These are phyloP conservation scores for Mrakia blollopis DNA, from an alignment of 768 basidiomycete species.

Conservation along the genomic window DNA sequence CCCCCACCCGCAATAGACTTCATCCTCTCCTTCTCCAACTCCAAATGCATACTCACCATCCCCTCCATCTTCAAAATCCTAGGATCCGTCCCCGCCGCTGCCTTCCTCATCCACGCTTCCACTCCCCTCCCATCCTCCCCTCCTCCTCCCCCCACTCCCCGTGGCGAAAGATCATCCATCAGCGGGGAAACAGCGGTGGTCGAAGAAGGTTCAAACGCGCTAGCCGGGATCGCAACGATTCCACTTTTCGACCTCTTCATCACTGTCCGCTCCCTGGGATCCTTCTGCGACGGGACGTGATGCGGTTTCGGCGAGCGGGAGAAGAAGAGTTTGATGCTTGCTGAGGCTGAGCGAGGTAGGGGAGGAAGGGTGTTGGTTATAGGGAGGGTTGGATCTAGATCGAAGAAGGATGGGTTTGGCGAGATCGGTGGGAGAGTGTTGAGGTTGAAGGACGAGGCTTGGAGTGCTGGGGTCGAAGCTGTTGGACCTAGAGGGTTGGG, in stretches of 20 bases:
- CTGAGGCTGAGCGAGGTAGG: constrained; percentile 2
- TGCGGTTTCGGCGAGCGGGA: background rate
- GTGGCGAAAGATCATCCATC: no score
- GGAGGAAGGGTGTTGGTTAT: constrained; percentile 23
- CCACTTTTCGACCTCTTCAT: background rate
- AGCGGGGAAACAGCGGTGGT: no score
- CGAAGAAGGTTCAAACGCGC: background rate
- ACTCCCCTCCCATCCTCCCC: background rate
- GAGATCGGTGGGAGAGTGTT: no score
- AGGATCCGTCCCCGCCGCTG: background rate
- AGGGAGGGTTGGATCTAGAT: constrained; percentile 18
- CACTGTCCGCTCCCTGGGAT: background rate
- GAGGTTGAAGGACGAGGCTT: no score
- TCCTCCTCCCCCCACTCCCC: background rate
- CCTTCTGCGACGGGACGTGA: background rate
- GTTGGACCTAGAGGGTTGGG: no score
- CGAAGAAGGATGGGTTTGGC: background rate
- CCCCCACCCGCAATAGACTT: background rate
- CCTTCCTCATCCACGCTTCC: background rate
- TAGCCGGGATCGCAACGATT: background rate
- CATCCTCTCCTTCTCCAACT: constrained; percentile 19
- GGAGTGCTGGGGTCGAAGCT: background rate
- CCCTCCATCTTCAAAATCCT: background rate
- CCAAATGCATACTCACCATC: background rate
- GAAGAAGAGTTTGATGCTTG: constrained; percentile 15